A percentile compares a stretch with the other conserved stretches of the same genome.
Evolutionary conservation across 1,284 basidiomycete genomes (phyloP).

Genomic region (Heliocybe sulcata): DNA sequence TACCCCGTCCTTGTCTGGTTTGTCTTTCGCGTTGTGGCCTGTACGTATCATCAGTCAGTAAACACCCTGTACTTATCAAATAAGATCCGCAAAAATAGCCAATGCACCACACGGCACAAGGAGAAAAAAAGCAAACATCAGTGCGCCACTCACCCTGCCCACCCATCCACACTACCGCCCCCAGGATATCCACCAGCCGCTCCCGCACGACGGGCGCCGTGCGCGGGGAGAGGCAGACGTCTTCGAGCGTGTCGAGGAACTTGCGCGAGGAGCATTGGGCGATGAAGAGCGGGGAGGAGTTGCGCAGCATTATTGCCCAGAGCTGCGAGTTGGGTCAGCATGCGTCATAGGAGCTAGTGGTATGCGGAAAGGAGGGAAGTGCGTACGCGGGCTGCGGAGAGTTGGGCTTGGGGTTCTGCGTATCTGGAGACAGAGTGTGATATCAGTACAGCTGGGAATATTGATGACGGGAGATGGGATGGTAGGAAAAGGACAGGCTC

Average conservation of each 20-base stretch:
- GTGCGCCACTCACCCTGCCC: neutral
- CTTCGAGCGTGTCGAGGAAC: constrained; percentile 68
- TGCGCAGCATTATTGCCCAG: constrained; percentile 81
- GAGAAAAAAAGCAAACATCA: too few relatives aligned
- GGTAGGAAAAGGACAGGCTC: too few relatives aligned
- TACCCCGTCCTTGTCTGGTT: constrained; percentile 42
- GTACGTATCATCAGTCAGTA: too few relatives aligned
- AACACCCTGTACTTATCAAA: too few relatives aligned
- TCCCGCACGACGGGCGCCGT: constrained; percentile 71
- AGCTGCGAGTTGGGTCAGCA: constrained; percentile 35
- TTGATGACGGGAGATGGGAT: neutral
- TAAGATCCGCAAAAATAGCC: too few relatives aligned
- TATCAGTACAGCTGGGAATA: neutral
- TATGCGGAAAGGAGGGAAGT: too few relatives aligned
- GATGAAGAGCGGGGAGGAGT: constrained; percentile 59
- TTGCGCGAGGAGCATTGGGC: constrained; percentile 66
- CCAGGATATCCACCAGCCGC: constrained; percentile 62
- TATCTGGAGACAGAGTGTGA: constrained; percentile 39
- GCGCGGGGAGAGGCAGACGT: constrained; percentile 47
- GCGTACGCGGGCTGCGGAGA: constrained; percentile 64
- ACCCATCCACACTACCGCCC: constrained; percentile 59
- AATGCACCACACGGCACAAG: too few relatives aligned
- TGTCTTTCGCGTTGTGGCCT: too few relatives aligned
- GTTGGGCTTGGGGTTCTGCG: constrained; percentile 61
- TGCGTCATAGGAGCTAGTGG: neutral